A percentile compares a stretch with the other conserved stretches of the same genome.
phyloP scores from a whole-genome alignment of 2,329 filamentous ascomycete genomes.

The Xylaria sp. region DNA sequence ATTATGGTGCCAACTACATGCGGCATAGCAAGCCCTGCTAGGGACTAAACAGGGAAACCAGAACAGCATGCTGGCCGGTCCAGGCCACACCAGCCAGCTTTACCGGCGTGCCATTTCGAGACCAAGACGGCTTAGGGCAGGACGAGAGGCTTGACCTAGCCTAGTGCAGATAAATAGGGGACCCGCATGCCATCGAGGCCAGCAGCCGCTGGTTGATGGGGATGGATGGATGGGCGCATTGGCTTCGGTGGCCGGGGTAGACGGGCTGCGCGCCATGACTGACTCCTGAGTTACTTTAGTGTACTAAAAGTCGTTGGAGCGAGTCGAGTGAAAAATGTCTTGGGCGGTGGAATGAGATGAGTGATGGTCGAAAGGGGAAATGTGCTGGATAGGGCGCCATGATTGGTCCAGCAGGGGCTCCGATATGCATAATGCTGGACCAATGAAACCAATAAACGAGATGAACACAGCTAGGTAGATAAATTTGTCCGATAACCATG shows the following conservation, averaged over 20 bases:
- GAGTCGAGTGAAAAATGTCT: background rate
- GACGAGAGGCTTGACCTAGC: background rate
- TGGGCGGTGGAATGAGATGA: conserved; percentile 15
- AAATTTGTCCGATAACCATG: background rate
- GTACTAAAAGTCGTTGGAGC: background rate
- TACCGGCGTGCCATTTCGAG: conserved; percentile 12
- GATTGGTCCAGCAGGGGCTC: conserved; percentile 17
- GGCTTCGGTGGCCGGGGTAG: conserved; percentile 9
- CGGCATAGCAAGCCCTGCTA: conserved; percentile 23
- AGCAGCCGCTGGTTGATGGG: conserved; percentile 5
- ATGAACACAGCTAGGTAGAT: conserved; percentile 20
- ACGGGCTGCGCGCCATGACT: too few relatives aligned
- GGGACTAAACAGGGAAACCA: conserved; percentile 23
- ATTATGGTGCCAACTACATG: conserved; percentile 20
- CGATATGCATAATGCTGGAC: conserved; percentile 9
- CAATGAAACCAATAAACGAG: conserved; percentile 34
- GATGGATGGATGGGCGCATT: background rate
- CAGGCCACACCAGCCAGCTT: conserved; percentile 21
- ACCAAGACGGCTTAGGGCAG: conserved; percentile 14
- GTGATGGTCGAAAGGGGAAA: conserved; percentile 18
- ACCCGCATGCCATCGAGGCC: conserved; percentile 16
- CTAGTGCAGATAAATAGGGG: conserved; percentile 12
- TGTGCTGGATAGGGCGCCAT: conserved; percentile 16
- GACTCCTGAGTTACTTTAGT: conserved; percentile 19
- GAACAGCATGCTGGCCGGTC: conserved; percentile 17